Evolutionary conservation across 192 early-diverging fungal species (phyloP).

Genomic region (Coemansia sp.): DNA sequence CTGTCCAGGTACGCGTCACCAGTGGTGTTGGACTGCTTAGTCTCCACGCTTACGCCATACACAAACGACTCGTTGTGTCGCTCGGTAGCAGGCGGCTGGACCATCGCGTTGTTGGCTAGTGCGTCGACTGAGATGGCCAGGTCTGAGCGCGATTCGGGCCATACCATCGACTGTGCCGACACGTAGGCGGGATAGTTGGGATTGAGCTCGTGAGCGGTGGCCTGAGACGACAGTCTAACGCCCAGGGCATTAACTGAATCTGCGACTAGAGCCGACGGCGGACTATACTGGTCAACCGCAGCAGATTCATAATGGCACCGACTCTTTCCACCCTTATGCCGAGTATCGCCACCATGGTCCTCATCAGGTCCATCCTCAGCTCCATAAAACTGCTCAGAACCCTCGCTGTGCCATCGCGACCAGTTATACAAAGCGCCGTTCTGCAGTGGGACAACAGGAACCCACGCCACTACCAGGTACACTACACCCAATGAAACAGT

Average conservation of each 20-base stretch:
- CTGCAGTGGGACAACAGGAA: conserved; percentile 41
- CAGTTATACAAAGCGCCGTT: conserved; percentile 49
- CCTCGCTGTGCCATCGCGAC: conserved; percentile 35
- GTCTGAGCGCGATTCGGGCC: conserved; percentile 19
- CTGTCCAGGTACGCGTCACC: conserved; percentile 45
- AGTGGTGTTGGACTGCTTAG: conserved; percentile 17
- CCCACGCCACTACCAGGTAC: conserved; percentile 58
- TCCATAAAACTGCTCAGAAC: conserved; percentile 17
- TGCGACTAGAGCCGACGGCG: background rate
- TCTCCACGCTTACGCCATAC: conserved; percentile 27
- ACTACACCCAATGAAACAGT: conserved; percentile 54
- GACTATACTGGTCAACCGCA: background rate
- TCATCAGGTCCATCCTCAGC: background rate
- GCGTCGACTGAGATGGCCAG: conserved; percentile 2
- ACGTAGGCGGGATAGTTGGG: conserved; percentile 8
- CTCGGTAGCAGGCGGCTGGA: background rate
- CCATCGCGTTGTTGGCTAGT: background rate
- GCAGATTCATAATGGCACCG: background rate
- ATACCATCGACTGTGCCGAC: conserved; percentile 21
- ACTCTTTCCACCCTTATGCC: background rate
- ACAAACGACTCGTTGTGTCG: conserved; percentile 37
- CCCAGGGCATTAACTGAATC: background rate
- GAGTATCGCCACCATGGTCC: background rate
- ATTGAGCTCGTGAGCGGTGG: conserved; percentile 14
- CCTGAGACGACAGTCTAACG: conserved; percentile 3